Evolutionary conservation across 2,329 filamentous ascomycete species (phyloP), one percentile per base, ranked within the genome.

Genomic region (Pyrenochaeta sp.): DNA sequence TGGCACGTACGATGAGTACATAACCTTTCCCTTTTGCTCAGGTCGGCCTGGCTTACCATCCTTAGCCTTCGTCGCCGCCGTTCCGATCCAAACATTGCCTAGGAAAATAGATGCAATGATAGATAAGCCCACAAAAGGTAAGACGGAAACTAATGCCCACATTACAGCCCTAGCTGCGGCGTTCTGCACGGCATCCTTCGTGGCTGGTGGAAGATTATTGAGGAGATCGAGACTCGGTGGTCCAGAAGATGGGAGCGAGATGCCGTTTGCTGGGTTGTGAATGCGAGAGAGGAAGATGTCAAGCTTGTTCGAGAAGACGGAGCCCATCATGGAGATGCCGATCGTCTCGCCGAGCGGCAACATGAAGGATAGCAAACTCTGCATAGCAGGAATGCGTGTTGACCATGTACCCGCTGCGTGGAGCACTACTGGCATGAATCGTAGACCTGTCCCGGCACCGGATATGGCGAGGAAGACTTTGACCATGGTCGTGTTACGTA

Each of bases 391-490:
- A 12, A 89, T 84, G 28, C 83, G 77, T 3, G 81, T 73, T 0
- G 85, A 86, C 74, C 88, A 90, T 57, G 87, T 83, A 0, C 85
- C 89, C 0, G 89, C 82, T 0, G 84, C 86, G 60, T 91, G 89
- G 0, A 91, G 80, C 0, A 84, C 83, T 0, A 82, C 82, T 3
- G 87, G 87, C 84, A 90, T 90, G 67, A 89, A 84, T n/a, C 87
- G 82, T 12, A 90, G 73, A 0, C 88, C 89, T 0, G 85, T 87
- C 0, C 89, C 89, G 0, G 81, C 82, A 1, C 89, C 89, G 0
- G 86, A 82, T 1, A 91, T 72, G 0, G 83, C 87, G 79, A 91
- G 87, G 83, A 91, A 90, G 27, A 85, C 88, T 63, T 86, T 89
- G 24, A 91, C 83, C 7, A 85, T 73, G 0, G 78, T 71, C 0